These are phyloP conservation scores for Lathyrus oleraceus DNA, from an alignment of 306 rosid genomes.

Conservation along the genomic window DNA sequence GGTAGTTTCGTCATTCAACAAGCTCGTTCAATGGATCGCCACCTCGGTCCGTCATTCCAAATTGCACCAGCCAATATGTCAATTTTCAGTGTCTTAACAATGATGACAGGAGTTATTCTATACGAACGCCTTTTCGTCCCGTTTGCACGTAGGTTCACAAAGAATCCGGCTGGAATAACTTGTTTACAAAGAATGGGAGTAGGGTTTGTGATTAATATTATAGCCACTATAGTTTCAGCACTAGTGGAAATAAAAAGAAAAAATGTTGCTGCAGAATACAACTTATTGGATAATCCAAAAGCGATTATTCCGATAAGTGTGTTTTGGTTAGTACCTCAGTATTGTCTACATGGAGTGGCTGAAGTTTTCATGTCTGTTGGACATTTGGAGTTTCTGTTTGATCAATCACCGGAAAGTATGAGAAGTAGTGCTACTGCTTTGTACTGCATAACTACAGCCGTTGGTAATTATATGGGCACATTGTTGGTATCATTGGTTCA, in stretches of 20 bases:
- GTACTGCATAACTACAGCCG: slow-evolving; percentile 53
- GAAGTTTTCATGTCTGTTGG: slow-evolving; percentile 82
- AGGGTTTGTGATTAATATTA: slow-evolving; percentile 56
- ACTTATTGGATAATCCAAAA: slow-evolving; percentile 60
- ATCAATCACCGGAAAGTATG: slow-evolving; percentile 84
- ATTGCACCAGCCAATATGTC: slow-evolving; percentile 71
- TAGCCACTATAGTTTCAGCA: slow-evolving; percentile 61
- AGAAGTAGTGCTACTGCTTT: slow-evolving; percentile 72
- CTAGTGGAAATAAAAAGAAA: slow-evolving; percentile 60
- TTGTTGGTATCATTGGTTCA: slow-evolving; percentile 60
- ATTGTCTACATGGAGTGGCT: slow-evolving; percentile 57
- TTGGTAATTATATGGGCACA: slow-evolving; percentile 63
- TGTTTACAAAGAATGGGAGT: slow-evolving; percentile 82
- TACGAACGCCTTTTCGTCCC: slow-evolving; percentile 76
- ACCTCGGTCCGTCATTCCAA: slow-evolving; percentile 52
- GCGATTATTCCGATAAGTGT: slow-evolving; percentile 64
- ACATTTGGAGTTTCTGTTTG: slow-evolving; percentile 76
- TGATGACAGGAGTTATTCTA: slow-evolving; percentile 59
- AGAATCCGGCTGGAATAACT: slow-evolving; percentile 69
- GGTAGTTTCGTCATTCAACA: slow-evolving; percentile 71
- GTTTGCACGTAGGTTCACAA: slow-evolving; percentile 50
- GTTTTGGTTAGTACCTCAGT: slow-evolving; percentile 82
- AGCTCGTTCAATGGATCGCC: slow-evolving; percentile 77
- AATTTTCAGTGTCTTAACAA: slow-evolving; percentile 57
- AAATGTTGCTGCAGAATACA: slow-evolving; percentile 43